Base-by-base conservation (phyloP, 805 yeast genomes). In the Starmerella tilneyi region DNA sequence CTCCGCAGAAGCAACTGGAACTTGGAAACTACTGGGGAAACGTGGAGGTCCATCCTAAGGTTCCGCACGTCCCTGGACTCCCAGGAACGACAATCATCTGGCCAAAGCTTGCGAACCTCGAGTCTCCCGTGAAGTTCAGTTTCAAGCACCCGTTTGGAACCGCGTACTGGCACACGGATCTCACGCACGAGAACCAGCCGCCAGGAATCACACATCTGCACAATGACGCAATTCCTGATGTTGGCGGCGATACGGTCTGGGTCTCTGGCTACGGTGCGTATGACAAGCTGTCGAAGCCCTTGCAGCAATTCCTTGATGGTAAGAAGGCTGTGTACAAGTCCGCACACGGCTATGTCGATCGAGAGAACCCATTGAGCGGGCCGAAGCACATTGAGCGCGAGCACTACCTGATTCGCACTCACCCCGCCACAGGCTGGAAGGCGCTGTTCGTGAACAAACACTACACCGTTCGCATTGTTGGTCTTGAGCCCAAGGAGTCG, bases 141-240 rank as follows among this genome's bases (percentile, higher is more conserved):
- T 59, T 24, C 51, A 55, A 60, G 59, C 23, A 57, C 46, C 55
- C 52, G 55, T 19, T 55, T 42, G 41, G 55, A 49, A 24, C 59
- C 35, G 41, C 52, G 5, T 36, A 48, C 27, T 82, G 84, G 82
- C 92, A 83, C 62, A 71, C 82, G 7, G 94, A 83, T 60, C 80
- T 79, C 31, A 73, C 84, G 17, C 82, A 79, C 59, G 89, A 82
- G 61, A 70, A 70, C 41, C 83, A 78, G 58, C 82, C 88, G 11
- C 81, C 89, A 13, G 81, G 81, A n/a, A 67, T 73, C 45, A 81
- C 92, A 0, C 72, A 78, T 48, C 76, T 82, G 56, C 68, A 75
- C 15, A 75, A 78, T 45, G 65, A 80, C 40, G 81, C 79, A 47
- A 69, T 70, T 28, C 78, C 78, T 23, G 75, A 70, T 19, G 62